Conservation (phyloP, 176 grass and related monocot genomes). For the Eragrostis curvula region DNA sequence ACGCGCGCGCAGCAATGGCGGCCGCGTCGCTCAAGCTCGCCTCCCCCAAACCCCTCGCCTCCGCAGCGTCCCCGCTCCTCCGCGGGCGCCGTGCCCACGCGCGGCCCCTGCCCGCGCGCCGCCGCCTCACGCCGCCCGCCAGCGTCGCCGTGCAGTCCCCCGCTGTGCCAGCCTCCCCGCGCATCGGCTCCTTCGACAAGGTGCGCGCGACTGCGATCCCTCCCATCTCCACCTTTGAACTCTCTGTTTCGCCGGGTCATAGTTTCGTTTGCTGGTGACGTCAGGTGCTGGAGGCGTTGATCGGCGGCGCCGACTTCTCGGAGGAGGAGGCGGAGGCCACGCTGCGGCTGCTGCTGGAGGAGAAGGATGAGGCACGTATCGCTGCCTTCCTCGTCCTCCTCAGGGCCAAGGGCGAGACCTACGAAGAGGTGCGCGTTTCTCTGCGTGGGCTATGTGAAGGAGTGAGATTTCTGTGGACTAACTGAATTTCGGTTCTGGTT, state of each 20-base stretch:
- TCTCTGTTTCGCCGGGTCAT: neutral
- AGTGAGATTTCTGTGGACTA: neutral
- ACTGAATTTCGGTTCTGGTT: neutral
- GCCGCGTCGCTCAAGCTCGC: slow-evolving; percentile 47
- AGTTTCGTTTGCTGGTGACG: slow-evolving; percentile 12
- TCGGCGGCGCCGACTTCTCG: slow-evolving; percentile 68
- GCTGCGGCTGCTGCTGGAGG: slow-evolving; percentile 66
- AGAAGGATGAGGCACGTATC: slow-evolving; percentile 75
- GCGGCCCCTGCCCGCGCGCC: slow-evolving; percentile 33
- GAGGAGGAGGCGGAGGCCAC: slow-evolving; percentile 83
- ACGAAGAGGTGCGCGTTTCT: slow-evolving; percentile 63
- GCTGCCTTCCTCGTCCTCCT: slow-evolving; percentile 94
- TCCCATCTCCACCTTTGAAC: neutral
- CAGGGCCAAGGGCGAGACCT: slow-evolving; percentile 94
- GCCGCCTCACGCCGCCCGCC: slow-evolving; percentile 24
- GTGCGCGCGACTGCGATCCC: slow-evolving; percentile 30
- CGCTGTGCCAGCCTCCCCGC: slow-evolving; percentile 20
- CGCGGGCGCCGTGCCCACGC: neutral
- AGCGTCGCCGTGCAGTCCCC: slow-evolving; percentile 46
- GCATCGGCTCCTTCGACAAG: slow-evolving; percentile 57
- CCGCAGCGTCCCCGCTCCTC: slow-evolving; percentile 5
- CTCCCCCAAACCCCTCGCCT: slow-evolving; percentile 33
- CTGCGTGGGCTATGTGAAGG: neutral
- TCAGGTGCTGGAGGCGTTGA: slow-evolving; percentile 82
- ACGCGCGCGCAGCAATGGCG: slow-evolving; percentile 37